A percentile compares a stretch with the other conserved stretches of the same genome.
These are phyloP conservation scores for Nakazawaea populi DNA, from an alignment of 805 yeast genomes.

Conservation along the genomic window DNA sequence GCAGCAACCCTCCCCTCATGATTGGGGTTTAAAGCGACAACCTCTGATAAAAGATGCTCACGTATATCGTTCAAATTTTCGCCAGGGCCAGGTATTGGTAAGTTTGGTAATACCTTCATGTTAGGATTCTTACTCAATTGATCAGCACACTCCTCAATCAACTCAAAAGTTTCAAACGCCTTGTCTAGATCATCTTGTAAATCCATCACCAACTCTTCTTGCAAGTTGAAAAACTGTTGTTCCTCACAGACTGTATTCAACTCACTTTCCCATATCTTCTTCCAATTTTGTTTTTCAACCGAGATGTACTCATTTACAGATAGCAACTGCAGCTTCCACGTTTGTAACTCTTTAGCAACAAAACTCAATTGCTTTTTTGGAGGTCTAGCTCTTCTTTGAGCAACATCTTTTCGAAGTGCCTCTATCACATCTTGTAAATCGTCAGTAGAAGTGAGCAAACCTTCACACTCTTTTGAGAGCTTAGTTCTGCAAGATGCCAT, in stretches of 20 bases:
- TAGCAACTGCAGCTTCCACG: constrained; percentile 47
- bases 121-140: constrained; percentile 65
- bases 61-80: constrained; percentile 51
- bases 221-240: constrained; percentile 85
- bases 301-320: constrained; percentile 55
- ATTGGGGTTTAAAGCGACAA: constrained; percentile 72
- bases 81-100: constrained; percentile 47
- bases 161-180: constrained; percentile 73
- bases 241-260: constrained; percentile 88
- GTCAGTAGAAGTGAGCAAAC: constrained; percentile 72
- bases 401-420: constrained; percentile 83
- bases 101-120: constrained; percentile 29
- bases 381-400: constrained; percentile 83
- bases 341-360: constrained; percentile 58
- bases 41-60: constrained; percentile 78
- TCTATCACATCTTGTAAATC: constrained; percentile 91
- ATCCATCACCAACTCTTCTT: constrained; percentile 79
- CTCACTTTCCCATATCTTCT: constrained; percentile 86
- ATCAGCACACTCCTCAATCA: constrained; percentile 75
- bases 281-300: constrained; percentile 80
- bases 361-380: constrained; percentile 63
- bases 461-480: constrained; percentile 73
- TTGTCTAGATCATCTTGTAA: constrained; percentile 74
- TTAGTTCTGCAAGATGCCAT: constrained; percentile 72
- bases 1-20: constrained; percentile 86